Evolutionary conservation across 441 rosid genomes (phyloP).

Genomic region (Arabidopsis hybrid): DNA sequence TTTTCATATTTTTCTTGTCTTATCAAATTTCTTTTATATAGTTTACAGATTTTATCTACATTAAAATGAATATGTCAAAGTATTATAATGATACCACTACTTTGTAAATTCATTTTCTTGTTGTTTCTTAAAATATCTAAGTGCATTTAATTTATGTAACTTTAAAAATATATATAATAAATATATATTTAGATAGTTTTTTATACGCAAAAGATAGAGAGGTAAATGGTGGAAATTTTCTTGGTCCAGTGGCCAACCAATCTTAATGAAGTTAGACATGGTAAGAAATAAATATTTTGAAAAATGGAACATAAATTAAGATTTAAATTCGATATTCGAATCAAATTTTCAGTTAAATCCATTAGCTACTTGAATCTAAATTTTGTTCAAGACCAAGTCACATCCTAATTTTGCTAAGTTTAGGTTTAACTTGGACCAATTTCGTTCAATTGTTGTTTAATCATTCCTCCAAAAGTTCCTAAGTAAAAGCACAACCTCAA

Average conservation of each 20-base stretch:
- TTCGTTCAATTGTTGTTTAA: constrained; percentile 22
- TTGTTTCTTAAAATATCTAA: not conserved
- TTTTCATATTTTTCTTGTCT: not conserved
- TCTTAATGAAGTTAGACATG: not conserved
- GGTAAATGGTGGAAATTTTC: not conserved
- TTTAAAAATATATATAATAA: not conserved
- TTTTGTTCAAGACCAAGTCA: constrained; percentile 33
- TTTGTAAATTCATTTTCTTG: not conserved
- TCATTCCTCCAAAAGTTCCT: constrained; percentile 43
- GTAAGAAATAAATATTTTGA: not conserved
- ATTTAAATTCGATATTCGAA: not conserved
- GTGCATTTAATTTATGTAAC: not conserved
- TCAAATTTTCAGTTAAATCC: not conserved
- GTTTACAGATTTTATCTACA: not conserved
- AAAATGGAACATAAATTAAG: not conserved
- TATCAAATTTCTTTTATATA: not conserved
- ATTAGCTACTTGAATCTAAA: constrained; percentile 17
- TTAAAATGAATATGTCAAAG: not conserved
- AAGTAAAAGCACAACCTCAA: constrained; percentile 40
- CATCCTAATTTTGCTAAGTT: constrained; percentile 35
- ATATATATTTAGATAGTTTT: not conserved
- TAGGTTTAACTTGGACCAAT: constrained; percentile 18
- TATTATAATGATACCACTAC: not conserved
- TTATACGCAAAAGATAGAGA: not conserved
- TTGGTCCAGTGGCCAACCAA: not conserved